Evolutionary conservation across 2,329 filamentous ascomycete species (phyloP), one percentile per base, ranked within the genome.

Genomic region (Fusarium cyanostomum): DNA sequence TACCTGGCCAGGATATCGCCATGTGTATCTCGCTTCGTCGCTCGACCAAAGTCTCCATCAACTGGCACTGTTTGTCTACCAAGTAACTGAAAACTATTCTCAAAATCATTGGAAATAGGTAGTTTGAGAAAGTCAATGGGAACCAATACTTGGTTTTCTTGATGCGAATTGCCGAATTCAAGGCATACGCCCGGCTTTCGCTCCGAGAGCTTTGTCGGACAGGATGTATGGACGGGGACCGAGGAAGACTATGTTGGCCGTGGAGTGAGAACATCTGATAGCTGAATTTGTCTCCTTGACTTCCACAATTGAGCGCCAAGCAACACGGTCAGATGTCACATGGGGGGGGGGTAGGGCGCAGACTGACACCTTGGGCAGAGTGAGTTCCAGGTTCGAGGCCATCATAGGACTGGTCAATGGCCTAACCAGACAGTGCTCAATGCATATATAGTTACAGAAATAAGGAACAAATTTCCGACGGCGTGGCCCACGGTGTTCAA

Each of bases 1-100:
- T 33, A n/a, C 52, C 45, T 34, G 42, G 56, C 26, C 21, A 26
- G 21, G 27, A 33, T 33, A 39, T 52, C 37, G 33, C 37, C 42
- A 56, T 27, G 39, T 39, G 34, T 48, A 27, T 30, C 35, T 46
- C 30, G 27, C 35, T 48, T 35, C 30, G 5, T 52, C 33, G 34
- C 8, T 10, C 18, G 21, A 6, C 21, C 6, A 21, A 21, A 21
- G 21, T 21, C 21, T 21, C 21, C 21, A 21, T 21, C 21, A 21
- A 21, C 21, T 21, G 4, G 21, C 21, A 21, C 21, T 4, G 21
- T 21, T 21, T 21, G 21, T 21, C 21, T 21, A 21, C 21, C 21
- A 21, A 21, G 21, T 21, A 21, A 6, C 10, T 43, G 11, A 30
- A n/a, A 28, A 43, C n/a, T 43, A 16, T 30, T 43, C 26, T 28